Evolutionary conservation across 1,284 basidiomycete species (phyloP), one percentile per base, ranked within the genome.

Genomic region (Rhodotorula sp.): DNA sequence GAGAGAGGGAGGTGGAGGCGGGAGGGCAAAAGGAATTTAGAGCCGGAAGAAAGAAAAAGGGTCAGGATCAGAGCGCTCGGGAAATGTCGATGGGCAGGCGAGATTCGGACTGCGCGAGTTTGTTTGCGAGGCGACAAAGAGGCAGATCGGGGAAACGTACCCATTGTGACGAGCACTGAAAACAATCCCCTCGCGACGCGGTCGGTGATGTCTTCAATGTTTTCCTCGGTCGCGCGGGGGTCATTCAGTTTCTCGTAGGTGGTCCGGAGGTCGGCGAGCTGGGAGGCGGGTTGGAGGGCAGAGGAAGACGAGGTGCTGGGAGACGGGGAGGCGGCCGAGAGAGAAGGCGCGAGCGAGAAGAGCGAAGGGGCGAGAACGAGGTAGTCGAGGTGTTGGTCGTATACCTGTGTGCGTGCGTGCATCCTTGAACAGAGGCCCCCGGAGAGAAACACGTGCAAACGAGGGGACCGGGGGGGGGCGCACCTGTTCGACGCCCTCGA

Each of bases 381-480:
- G 82, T 97, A 99, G 72, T 96, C 95, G 45, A 99, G 86, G 80
- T 97, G 97, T 82, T 99, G 96, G 80, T 97, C 94, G 64, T 93
- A 85, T 33, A 97, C 90, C 86, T 95, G 81, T 6, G 76, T 22
- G 55, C 1, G 44, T 2, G 24, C 30, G 14, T 6, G 14, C 4
- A 29, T n/a, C 14, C 6, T 1, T 4, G 17, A 46, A 17, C 33
- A 15, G 20, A 6, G 10, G 7, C 4, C 6, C 20, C 33, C 3
- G 24, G 12, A 8, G 10, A 24, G 51, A 24, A 18, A 44, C 46
- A 24, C 44, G 12, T 8, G 18, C 60, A 51, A 30, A 45, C 66
- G 42, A n/a, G 29, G 64, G 29, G 18, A 22, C 6, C 80, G 1
- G 22, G 33, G 7, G n/a, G 10, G 46, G 6, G 30, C 75, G n/a